Evolutionary conservation across 2,329 filamentous ascomycete genomes (phyloP).

Genomic region (Cercospora beticola): DNA sequence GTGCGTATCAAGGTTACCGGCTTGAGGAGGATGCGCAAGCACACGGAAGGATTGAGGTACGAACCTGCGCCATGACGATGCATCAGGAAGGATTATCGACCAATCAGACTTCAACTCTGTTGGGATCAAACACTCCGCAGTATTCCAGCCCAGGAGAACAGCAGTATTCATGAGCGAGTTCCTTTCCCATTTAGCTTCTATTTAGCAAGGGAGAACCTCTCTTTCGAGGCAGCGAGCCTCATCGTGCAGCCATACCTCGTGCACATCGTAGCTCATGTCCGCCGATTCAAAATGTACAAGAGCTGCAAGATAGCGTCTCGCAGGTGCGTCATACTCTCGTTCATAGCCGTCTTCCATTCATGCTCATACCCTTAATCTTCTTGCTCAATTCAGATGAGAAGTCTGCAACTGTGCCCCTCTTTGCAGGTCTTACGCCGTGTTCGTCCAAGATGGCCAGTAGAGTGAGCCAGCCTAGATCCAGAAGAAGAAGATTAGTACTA

Average conservation of each 20-base stretch:
- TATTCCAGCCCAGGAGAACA: neutral
- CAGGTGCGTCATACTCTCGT: neutral
- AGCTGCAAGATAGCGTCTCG: neutral
- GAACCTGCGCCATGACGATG: neutral
- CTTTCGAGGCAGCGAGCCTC: neutral
- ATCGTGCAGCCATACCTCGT: neutral
- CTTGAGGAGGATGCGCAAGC: neutral
- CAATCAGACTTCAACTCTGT: neutral
- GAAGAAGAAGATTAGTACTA: slow-evolving; percentile 26
- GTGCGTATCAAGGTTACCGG: neutral
- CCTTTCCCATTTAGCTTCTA: neutral
- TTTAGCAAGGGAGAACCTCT: neutral
- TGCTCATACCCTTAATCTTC: slow-evolving; percentile 29
- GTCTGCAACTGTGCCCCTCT: slow-evolving; percentile 32
- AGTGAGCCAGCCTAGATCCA: slow-evolving; percentile 36
- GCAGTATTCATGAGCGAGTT: neutral
- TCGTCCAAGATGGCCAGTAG: slow-evolving; percentile 81
- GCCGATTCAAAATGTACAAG: neutral
- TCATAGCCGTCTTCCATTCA: slow-evolving; percentile 6
- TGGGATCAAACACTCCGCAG: neutral
- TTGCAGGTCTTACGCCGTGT: slow-evolving; percentile 86
- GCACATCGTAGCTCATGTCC: slow-evolving; percentile 4
- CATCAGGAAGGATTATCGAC: neutral
- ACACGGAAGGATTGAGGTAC: neutral
- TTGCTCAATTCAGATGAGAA: slow-evolving; percentile 29